Evolutionary conservation across 2,329 filamentous ascomycete genomes (phyloP).

Genomic region (Neurospora crassa): DNA sequence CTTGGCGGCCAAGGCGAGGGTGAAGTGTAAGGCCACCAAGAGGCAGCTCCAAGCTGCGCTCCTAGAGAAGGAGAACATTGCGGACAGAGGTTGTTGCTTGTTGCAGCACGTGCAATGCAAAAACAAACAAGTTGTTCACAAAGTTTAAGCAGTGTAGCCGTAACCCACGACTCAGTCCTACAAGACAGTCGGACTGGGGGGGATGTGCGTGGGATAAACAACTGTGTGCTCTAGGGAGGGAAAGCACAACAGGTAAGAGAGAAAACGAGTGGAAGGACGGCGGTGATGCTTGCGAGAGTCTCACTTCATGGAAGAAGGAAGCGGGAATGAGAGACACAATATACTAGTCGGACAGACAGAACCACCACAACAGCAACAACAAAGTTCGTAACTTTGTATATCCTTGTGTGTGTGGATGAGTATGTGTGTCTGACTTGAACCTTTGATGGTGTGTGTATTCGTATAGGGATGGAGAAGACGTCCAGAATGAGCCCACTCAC

Average conservation of each 20-base stretch:
- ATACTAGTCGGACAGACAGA: background rate
- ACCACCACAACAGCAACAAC: background rate
- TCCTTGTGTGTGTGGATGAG: background rate
- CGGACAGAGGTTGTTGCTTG: background rate
- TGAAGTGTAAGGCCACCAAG: background rate
- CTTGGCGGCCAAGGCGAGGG: conserved; percentile 11
- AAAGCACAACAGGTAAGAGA: background rate
- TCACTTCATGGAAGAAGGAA: background rate
- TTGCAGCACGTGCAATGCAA: background rate
- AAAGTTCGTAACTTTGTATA: background rate
- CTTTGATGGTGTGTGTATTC: background rate
- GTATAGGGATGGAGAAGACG: background rate
- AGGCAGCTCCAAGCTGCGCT: background rate
- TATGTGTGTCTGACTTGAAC: background rate
- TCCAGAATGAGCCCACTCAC: background rate
- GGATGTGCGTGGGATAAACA: background rate
- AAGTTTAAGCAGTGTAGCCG: background rate
- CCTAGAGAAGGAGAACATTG: background rate
- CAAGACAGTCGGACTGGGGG: background rate
- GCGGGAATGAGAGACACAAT: background rate
- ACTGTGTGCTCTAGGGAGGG: background rate
- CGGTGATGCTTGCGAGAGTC: background rate
- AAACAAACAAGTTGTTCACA: background rate
- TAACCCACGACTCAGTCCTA: background rate
- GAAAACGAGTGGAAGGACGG: background rate